phyloP scores from a whole-genome alignment of 1,284 basidiomycete genomes.

The Papiliotrema laurentii region DNA sequence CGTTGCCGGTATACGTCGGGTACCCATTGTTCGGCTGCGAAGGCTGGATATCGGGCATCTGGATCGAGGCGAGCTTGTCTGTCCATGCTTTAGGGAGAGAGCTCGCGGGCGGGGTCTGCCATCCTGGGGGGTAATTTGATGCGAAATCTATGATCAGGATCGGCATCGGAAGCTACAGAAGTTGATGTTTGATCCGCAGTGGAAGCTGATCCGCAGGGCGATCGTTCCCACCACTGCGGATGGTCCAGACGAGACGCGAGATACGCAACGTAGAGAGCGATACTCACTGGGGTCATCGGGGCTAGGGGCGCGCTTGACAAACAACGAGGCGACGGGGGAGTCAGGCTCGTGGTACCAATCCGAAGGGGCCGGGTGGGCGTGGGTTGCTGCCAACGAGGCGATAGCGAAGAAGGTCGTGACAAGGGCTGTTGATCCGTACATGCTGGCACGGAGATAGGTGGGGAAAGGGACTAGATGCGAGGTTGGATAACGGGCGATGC shows the following conservation, averaged over 20 bases:
- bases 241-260: too few relatives aligned
- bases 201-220: too few relatives aligned
- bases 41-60: conserved; percentile 24
- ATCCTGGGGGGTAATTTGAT: conserved; percentile 30
- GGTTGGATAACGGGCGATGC: too few relatives aligned
- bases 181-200: too few relatives aligned
- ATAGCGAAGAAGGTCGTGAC: neutral
- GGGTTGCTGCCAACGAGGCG: neutral
- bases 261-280: neutral
- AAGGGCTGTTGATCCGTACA: neutral
- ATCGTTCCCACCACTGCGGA: too few relatives aligned
- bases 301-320: conserved; percentile 14
- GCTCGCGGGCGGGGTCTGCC: conserved; percentile 21
- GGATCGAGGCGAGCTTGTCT: conserved; percentile 29
- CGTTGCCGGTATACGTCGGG: conserved; percentile 23
- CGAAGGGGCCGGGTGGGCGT: neutral
- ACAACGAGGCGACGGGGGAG: conserved; percentile 16
- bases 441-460: too few relatives aligned
- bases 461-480: too few relatives aligned
- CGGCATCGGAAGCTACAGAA: too few relatives aligned
- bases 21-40: conserved; percentile 29
- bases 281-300: conserved; percentile 22
- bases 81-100: conserved; percentile 35
- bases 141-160: conserved; percentile 27
- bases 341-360: conserved; percentile 23